Conservation (phyloP, 2,329 filamentous ascomycete genomes). For the Drechslerella dactyloides region DNA sequence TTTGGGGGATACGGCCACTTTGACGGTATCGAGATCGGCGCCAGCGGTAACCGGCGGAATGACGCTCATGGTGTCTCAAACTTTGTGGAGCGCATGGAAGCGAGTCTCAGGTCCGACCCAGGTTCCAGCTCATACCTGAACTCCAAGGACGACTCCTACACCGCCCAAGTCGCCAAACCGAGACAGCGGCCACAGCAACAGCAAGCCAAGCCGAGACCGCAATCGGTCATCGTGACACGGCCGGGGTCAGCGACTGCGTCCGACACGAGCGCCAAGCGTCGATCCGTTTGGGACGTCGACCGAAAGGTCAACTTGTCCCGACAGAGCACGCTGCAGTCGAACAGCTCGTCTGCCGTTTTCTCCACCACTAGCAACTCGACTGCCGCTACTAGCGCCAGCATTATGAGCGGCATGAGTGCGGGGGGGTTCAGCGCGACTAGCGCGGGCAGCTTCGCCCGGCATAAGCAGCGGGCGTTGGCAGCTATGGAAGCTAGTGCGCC, state of each 20-base stretch:
- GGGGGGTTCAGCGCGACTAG: slow-evolving; percentile 92
- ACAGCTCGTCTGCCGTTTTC: slow-evolving; percentile 45
- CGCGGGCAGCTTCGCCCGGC: slow-evolving; percentile 86
- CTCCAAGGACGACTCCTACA: slow-evolving; percentile 36
- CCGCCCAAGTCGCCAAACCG: slow-evolving; percentile 12
- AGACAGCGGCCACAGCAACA: slow-evolving; percentile 39
- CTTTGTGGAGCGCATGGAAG: slow-evolving; percentile 47
- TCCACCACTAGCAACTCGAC: slow-evolving; percentile 69
- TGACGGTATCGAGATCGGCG: slow-evolving; percentile 60
- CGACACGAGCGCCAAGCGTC: slow-evolving; percentile 33
- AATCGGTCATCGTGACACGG: slow-evolving; percentile 34
- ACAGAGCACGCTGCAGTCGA: slow-evolving; percentile 49
- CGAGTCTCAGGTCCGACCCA: slow-evolving; percentile 28
- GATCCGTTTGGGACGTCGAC: slow-evolving; percentile 48
- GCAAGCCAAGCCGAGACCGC: slow-evolving; percentile 30
- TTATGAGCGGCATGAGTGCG: slow-evolving; percentile 94
- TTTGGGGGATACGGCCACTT: slow-evolving; percentile 69
- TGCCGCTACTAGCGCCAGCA: slow-evolving; percentile 76
- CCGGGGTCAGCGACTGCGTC: slow-evolving; percentile 27
- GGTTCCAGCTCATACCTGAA: slow-evolving; percentile 27
- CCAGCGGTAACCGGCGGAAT: slow-evolving; percentile 30
- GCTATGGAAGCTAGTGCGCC: slow-evolving; percentile 62
- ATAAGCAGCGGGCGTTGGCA: slow-evolving; percentile 71
- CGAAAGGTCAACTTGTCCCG: slow-evolving; percentile 41
- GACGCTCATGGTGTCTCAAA: slow-evolving; percentile 34